phyloP scores from a whole-genome alignment of 768 basidiomycete species.

The Paxillus ammoniavirescens region DNA sequence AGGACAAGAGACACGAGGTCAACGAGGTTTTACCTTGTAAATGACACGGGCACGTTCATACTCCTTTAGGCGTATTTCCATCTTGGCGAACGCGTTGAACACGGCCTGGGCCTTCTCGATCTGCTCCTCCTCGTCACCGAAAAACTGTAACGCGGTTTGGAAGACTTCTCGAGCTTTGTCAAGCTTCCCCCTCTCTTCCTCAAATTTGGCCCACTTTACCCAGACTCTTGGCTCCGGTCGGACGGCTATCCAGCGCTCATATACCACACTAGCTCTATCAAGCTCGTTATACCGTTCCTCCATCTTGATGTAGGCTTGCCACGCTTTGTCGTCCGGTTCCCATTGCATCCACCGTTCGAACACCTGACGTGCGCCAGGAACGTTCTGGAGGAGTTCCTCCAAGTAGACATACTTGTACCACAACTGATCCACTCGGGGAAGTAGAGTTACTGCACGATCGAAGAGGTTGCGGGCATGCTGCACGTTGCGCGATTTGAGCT shows the following conservation, averaged over 20 bases:
- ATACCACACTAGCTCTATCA: conserved; percentile 89
- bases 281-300: conserved; percentile 91
- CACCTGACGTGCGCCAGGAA: conserved; percentile 94
- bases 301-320: conserved; percentile 99
- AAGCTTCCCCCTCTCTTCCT: conserved; percentile 66
- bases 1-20: neutral
- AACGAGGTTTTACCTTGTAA: conserved; percentile 71
- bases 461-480: conserved; percentile 96
- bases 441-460: conserved; percentile 93
- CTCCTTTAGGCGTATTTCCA: conserved; percentile 96
- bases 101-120: conserved; percentile 89
- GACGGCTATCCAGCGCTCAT: conserved; percentile 87
- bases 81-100: conserved; percentile 91
- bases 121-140: conserved; percentile 84
- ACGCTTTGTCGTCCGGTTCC: conserved; percentile 99
- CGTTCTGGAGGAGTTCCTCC: conserved; percentile 94
- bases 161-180: conserved; percentile 84
- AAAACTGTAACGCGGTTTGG: conserved; percentile 88
- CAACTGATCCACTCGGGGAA: conserved; percentile 93
- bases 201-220: conserved; percentile 86
- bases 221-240: conserved; percentile 76
- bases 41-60: conserved; percentile 96
- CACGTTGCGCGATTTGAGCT: conserved; percentile 96
- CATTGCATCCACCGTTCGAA: conserved; percentile 99
- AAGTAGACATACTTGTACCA: conserved; percentile 99